Evolutionary conservation across 2,329 filamentous ascomycete species (phyloP).

Genomic region (Ophiostoma angusticollis): DNA sequence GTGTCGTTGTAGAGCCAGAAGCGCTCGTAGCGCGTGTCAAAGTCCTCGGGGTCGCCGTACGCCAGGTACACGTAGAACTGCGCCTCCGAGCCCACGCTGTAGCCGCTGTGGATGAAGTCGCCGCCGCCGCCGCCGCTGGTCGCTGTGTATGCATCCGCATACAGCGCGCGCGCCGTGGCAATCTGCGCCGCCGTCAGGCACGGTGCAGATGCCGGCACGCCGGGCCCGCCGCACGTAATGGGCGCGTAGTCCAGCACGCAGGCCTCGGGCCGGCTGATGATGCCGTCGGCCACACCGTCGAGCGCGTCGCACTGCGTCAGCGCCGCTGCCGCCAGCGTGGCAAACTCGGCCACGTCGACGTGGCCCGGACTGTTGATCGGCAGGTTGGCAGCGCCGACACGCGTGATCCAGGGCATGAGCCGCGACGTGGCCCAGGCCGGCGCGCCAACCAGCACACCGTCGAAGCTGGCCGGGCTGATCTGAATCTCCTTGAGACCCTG

Average conservation of each 20-base stretch:
- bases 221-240: slow-evolving; percentile 1
- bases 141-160: slow-evolving; percentile 5
- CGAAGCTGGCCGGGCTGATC: slow-evolving; percentile 40
- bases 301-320: slow-evolving; percentile 27
- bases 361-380: slow-evolving; percentile 29
- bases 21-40: slow-evolving; percentile 18
- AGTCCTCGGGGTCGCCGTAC: slow-evolving; percentile 12
- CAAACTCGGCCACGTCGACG: slow-evolving; percentile 29
- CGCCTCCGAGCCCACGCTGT: slow-evolving; percentile 31
- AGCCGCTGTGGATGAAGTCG: slow-evolving; percentile 20
- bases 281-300: slow-evolving; percentile 28
- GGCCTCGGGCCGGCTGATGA: slow-evolving; percentile 19
- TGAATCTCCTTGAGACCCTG: slow-evolving; percentile 44
- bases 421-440: slow-evolving; percentile 30
- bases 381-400: slow-evolving; percentile 31
- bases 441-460: slow-evolving; percentile 40
- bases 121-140: too few species aligned
- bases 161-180: slow-evolving; percentile 7
- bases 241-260: slow-evolving; percentile 21
- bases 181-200: slow-evolving; percentile 11
- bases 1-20: slow-evolving; percentile 19
- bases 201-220: not conserved
- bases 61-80: slow-evolving; percentile 16
- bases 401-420: slow-evolving; percentile 26
- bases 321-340: slow-evolving; percentile 25